phyloP scores from a whole-genome alignment of 140 eudicot species.

The Ambrosia hybrid region DNA sequence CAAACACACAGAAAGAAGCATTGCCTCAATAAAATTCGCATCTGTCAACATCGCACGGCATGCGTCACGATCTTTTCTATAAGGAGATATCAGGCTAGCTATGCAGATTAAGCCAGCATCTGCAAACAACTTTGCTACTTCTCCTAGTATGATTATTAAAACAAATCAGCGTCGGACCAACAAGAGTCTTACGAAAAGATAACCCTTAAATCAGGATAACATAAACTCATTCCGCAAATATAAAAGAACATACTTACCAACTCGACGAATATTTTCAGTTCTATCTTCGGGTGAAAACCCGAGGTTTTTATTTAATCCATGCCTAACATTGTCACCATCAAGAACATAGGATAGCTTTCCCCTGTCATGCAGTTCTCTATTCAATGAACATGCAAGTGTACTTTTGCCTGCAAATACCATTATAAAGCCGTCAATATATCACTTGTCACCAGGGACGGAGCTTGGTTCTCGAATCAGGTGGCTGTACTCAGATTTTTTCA shows the following conservation, averaged over 20 bases:
- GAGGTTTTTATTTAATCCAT: slow-evolving; percentile 91
- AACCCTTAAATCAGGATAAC: background rate
- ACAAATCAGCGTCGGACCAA: slow-evolving; percentile 10
- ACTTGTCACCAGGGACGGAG: background rate
- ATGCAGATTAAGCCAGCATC: slow-evolving; percentile 96
- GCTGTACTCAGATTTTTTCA: no score
- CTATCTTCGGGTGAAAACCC: slow-evolving; percentile 86
- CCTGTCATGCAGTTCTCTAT: slow-evolving; percentile 78
- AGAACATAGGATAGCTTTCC: slow-evolving; percentile 92
- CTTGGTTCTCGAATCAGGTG: no score
- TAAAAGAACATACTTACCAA: slow-evolving; percentile 52
- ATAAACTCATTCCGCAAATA: background rate
- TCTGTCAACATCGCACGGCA: slow-evolving; percentile 87
- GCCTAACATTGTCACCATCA: slow-evolving; percentile 97
- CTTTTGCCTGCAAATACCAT: slow-evolving; percentile 71
- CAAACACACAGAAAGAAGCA: slow-evolving; percentile 25
- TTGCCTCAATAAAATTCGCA: slow-evolving; percentile 78
- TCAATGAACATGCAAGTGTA: slow-evolving; percentile 85
- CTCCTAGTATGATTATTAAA: slow-evolving; percentile 54
- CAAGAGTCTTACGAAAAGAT: no score
- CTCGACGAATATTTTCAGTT: slow-evolving; percentile 93
- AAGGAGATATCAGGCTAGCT: slow-evolving; percentile 97
- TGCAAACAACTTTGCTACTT: slow-evolving; percentile 88
- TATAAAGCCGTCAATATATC: background rate
- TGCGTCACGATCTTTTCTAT: slow-evolving; percentile 93